Conservation (phyloP, 176 grass and related monocot genomes). For the Musa troglodytarum region DNA sequence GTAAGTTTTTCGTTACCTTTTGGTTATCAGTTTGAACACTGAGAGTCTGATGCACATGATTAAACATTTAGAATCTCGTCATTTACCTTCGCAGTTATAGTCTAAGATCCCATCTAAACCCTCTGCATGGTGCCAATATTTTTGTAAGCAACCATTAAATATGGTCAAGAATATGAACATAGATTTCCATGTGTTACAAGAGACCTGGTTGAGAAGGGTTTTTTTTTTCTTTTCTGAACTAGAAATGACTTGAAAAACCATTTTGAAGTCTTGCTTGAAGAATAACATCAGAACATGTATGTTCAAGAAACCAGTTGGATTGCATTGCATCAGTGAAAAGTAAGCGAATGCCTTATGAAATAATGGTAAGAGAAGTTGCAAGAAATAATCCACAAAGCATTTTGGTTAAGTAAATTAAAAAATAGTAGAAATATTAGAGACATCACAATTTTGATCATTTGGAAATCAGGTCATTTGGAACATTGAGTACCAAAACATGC, state of each 20-base stretch:
- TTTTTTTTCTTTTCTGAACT: neutral
- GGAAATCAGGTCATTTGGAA: no score
- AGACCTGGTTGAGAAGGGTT: no score
- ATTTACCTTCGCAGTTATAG: neutral
- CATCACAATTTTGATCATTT: no score
- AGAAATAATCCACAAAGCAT: neutral
- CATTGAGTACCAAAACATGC: no score
- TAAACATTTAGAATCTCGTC: neutral
- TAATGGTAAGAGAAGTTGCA: neutral
- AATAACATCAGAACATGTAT: neutral
- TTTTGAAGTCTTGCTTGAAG: neutral
- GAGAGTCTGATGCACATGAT: neutral
- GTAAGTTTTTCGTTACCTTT: conserved; percentile 37
- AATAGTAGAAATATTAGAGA: no score
- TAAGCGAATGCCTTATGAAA: neutral
- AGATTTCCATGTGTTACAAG: no score
- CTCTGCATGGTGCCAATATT: no score
- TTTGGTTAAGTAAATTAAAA: neutral
- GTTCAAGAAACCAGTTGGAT: neutral
- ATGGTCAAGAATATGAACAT: no score
- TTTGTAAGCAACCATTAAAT: no score
- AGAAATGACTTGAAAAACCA: neutral
- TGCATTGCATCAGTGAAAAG: neutral
- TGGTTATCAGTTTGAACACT: neutral
- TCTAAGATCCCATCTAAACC: no score